Base-by-base conservation (phyloP, 495 filamentous ascomycete species). In the Aspergillus sclerotioniger region DNA sequence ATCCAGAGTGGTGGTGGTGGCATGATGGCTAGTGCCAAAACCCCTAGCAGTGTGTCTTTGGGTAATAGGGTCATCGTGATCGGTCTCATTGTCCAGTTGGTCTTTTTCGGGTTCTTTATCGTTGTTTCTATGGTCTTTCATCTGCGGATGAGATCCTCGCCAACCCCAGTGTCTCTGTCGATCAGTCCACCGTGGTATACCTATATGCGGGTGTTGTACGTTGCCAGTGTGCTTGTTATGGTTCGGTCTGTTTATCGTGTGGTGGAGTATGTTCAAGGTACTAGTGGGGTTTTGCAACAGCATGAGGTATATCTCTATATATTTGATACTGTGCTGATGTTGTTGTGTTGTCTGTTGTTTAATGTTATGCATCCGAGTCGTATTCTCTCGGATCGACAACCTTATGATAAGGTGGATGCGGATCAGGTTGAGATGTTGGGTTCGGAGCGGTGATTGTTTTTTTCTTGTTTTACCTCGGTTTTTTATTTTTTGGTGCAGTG, bases 251-350 rank as follows among this genome's bases (percentile, higher is more conserved):
- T 86, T 13, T 86, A 84, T 62, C 73, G 85, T 16, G 68, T 83
- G 31, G 62, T 84, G 8, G 86, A 89, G 71, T 88, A 82, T 58
- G 20, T 74, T 0, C 71, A 80, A 68, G 84, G 84, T 0, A 58
- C 76, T n/a, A 64, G 68, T 3, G 82, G 83, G 3, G 69, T 62
- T 28, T 43, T 78, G 28, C 55, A 84, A 39, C 56, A 46, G 10
- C 71, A 80, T 46, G 84, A 87, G 69, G 71, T 71, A 62, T 77
- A 75, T 56, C 53, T 85, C 43, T 87, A 85, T 64, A 57, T 85
- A 6, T 86, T 86, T 54, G 85, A 88, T 61, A 65, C 73, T 32
- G 33, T 71, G 31, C 61, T 82, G 31, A 87, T 87, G 82, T 51
- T 80, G 20, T 7, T 59, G 0, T 79, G 79, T 21, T 79, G 81